Conservation (phyloP, 768 basidiomycete genomes). For the Fistulinella prunicolor region DNA sequence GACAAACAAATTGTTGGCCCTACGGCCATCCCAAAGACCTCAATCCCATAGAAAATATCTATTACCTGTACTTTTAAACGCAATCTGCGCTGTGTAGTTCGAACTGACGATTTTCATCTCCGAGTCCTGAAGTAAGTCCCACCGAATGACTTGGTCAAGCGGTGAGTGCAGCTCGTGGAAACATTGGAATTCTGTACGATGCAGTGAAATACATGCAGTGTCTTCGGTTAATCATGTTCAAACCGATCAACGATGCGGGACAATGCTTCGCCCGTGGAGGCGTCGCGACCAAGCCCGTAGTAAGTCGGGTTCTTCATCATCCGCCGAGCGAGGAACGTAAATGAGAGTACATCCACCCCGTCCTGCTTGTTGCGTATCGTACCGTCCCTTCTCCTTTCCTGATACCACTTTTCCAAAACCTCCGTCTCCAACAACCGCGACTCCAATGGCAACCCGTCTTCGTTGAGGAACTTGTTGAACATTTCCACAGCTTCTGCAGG, state of each 20-base stretch:
- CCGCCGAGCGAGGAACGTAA: constrained; percentile 75
- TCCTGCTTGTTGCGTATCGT: constrained; percentile 56
- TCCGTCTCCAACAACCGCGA: constrained; percentile 62
- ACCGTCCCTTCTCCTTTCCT: constrained; percentile 35
- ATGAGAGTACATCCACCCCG: constrained; percentile 72
- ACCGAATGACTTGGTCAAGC: too few relatives aligned
- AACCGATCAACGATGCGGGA: constrained; percentile 67
- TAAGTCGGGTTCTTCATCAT: constrained; percentile 79
- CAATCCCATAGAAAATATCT: too few relatives aligned
- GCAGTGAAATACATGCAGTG: too few relatives aligned
- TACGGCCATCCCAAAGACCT: too few relatives aligned
- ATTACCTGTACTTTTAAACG: too few relatives aligned
- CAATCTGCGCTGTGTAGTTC: too few relatives aligned
- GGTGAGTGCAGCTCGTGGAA: too few relatives aligned
- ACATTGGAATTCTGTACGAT: too few relatives aligned
- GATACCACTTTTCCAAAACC: constrained; percentile 49
- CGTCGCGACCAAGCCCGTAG: constrained; percentile 56
- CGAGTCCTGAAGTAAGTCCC: too few relatives aligned
- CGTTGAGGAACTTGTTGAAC: constrained; percentile 74
- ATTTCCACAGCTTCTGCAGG: constrained; percentile 82
- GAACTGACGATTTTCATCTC: too few relatives aligned
- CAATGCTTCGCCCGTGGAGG: constrained; percentile 50
- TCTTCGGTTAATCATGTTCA: constrained; percentile 11
- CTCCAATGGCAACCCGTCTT: constrained; percentile 85
- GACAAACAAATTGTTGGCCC: constrained; percentile 1